phyloP scores from a whole-genome alignment of 2,329 filamentous ascomycete genomes.

The Conoideocrella luteorostrata region DNA sequence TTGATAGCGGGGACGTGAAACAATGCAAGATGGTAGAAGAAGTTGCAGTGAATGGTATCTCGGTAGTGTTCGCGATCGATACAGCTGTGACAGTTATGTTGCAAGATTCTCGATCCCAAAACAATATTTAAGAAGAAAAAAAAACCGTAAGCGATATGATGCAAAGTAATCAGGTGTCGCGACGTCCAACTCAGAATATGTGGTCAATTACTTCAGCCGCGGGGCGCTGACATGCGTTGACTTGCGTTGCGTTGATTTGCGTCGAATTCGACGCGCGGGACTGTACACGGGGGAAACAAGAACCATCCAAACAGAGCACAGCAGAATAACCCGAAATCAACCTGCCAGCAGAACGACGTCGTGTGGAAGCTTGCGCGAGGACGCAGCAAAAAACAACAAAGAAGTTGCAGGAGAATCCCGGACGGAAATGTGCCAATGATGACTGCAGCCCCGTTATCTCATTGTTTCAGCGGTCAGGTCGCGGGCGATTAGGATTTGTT shows the following conservation, averaged over 20 bases:
- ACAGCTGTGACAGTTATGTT: too few species aligned
- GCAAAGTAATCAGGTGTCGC: constrained; percentile 6
- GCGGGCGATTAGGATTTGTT: constrained; percentile 25
- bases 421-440: constrained; percentile 26
- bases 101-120: not conserved
- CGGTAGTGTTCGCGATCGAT: constrained; percentile 2
- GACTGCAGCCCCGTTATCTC: constrained; percentile 31
- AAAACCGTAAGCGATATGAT: not conserved
- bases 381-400: constrained; percentile 9
- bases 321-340: too few species aligned
- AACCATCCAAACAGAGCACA: constrained; percentile 1
- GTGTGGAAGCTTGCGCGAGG: constrained; percentile 1
- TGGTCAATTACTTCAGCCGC: constrained; percentile 7
- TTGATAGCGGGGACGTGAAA: not conserved
- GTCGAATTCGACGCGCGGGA: constrained; percentile 5
- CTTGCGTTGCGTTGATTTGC: constrained; percentile 7
- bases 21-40: not conserved
- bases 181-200: not conserved
- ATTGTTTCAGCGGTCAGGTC: constrained; percentile 31
- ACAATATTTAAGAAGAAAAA: not conserved
- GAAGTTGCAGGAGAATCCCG: constrained; percentile 12
- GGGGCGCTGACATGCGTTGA: constrained; percentile 5
- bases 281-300: constrained; percentile 2
- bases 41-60: not conserved
- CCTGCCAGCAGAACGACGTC: not conserved